Base-by-base conservation (phyloP, 1,284 basidiomycete genomes). In the Meira miltonrushii region DNA sequence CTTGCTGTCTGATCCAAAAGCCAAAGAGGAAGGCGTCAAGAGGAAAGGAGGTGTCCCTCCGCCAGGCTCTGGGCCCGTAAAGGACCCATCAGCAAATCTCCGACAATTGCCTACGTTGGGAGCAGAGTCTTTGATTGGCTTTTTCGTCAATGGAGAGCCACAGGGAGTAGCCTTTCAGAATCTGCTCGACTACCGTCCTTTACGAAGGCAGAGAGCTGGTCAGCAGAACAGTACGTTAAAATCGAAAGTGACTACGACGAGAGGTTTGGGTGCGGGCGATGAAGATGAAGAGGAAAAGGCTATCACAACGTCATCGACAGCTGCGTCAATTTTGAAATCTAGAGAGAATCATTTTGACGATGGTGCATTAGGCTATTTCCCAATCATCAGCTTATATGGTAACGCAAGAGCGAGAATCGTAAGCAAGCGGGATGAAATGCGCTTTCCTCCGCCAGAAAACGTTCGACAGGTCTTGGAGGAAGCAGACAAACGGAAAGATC, bases 291-390 rank as follows among this genome's bases (percentile, higher is more conserved):
- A 33, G 28, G 28, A 33, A 33, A 21, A n/a, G 6, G 53, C 63
- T 13, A 69, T 76, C 55, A 72, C 72, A 4, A 39, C 54, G 25
- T 54, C 47, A 48, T 44, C 64, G 21, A 66, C 54, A 23, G 49
- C 59, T 38, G 57, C 59, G 38, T 39, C 58, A 11, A 62, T 72
- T n/a, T 39, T 75, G 47, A 68, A 67, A 39, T 61, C 64, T 23
- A 68, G 78, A 11, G 74, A 90, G 77, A 92, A 92, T 67, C 83
- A 85, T 0, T 88, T 90, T 75, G 93, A 99, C 79, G 95, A 99
- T 77, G 95, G 95, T 10, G 88, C 87, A 17, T 80, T 96, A 6
- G 95, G 95, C 0, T 99, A 99, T 79, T 98, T 92, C 75, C 91
- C 93, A 0, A 88, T 95, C 80, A 85, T 95, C 54, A 95, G 91